Conservation (phyloP, 1,284 basidiomycete genomes). For the Apiotrichum sp. region DNA sequence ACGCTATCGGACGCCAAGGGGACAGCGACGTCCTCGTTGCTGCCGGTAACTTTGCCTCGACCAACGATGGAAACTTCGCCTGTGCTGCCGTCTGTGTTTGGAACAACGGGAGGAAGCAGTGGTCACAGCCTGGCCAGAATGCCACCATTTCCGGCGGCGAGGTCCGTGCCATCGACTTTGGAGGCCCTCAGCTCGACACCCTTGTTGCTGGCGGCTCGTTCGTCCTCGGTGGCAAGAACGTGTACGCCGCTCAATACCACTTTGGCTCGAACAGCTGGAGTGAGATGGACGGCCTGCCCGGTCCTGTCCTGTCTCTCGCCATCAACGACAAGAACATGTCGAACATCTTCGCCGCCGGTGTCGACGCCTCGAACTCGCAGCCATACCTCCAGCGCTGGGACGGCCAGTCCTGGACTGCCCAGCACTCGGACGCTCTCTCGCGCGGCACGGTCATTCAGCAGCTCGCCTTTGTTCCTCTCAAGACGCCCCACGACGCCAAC, state of each 20-base stretch:
- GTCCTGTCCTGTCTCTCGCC: slow-evolving; percentile 81
- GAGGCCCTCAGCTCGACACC: slow-evolving; percentile 52
- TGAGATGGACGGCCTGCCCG: slow-evolving; percentile 63
- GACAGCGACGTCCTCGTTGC: slow-evolving; percentile 66
- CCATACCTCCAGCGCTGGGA: slow-evolving; percentile 79
- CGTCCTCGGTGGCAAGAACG: slow-evolving; percentile 54
- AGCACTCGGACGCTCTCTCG: slow-evolving; percentile 51
- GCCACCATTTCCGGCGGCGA: slow-evolving; percentile 67
- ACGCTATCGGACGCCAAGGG: slow-evolving; percentile 64
- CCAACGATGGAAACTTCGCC: slow-evolving; percentile 56
- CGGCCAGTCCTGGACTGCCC: slow-evolving; percentile 62
- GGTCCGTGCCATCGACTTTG: slow-evolving; percentile 60
- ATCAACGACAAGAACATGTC: slow-evolving; percentile 73
- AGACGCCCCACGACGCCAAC: slow-evolving; percentile 52
- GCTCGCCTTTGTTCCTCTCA: slow-evolving; percentile 82
- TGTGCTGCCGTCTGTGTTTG: slow-evolving; percentile 79
- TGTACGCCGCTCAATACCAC: slow-evolving; percentile 66
- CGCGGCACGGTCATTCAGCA: slow-evolving; percentile 58
- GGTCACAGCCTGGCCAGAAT: slow-evolving; percentile 66
- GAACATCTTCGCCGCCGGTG: slow-evolving; percentile 85
- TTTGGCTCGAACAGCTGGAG: slow-evolving; percentile 64
- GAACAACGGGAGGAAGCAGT: slow-evolving; percentile 62
- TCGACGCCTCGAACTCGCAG: slow-evolving; percentile 57
- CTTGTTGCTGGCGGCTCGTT: slow-evolving; percentile 73
- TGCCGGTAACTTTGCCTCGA: slow-evolving; percentile 75